Evolutionary conservation across 2,329 filamentous ascomycete genomes (phyloP).

Genomic region (Aureobasidium lini): DNA sequence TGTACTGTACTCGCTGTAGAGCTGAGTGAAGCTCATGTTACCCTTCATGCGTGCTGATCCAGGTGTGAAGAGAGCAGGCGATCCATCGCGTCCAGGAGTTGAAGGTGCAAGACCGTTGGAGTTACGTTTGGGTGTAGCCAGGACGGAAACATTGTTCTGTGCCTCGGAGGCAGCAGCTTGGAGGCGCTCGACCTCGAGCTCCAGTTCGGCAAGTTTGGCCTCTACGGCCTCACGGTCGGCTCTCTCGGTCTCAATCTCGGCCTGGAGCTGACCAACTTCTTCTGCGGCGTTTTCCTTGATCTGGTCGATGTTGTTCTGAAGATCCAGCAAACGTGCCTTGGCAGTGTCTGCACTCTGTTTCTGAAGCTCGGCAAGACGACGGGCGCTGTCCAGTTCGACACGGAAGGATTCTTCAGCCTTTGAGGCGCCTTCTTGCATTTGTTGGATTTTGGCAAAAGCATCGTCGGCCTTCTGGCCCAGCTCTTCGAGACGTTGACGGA

Average conservation of each 20-base stretch:
- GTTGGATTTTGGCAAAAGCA: constrained; percentile 70
- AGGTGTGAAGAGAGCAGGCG: constrained; percentile 36
- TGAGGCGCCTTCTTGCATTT: constrained; percentile 74
- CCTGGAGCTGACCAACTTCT: constrained; percentile 42
- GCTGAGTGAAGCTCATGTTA: constrained; percentile 53
- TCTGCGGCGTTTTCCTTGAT: constrained; percentile 61
- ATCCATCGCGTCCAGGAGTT: constrained; percentile 14
- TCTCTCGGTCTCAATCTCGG: constrained; percentile 45
- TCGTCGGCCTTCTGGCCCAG: constrained; percentile 83
- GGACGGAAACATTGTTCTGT: constrained; percentile 11
- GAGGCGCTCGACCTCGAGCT: constrained; percentile 54
- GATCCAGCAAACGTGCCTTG: constrained; percentile 60
- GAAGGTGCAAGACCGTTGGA: constrained; percentile 36
- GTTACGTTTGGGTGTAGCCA: constrained; percentile 46
- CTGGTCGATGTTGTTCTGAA: constrained; percentile 57
- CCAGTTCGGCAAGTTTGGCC: constrained; percentile 56
- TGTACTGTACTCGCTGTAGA: constrained; percentile 55
- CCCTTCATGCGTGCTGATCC: constrained; percentile 47
- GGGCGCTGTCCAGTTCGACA: constrained; percentile 74
- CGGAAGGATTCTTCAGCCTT: constrained; percentile 80
- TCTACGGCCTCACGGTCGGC: constrained; percentile 56
- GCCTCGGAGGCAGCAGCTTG: constrained; percentile 35
- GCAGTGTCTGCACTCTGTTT: constrained; percentile 68
- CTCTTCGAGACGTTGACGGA: constrained; percentile 75
- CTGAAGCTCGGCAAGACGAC: constrained; percentile 74